Conservation (phyloP, 805 yeast species). For the Saccharomycopsis schoenii region DNA sequence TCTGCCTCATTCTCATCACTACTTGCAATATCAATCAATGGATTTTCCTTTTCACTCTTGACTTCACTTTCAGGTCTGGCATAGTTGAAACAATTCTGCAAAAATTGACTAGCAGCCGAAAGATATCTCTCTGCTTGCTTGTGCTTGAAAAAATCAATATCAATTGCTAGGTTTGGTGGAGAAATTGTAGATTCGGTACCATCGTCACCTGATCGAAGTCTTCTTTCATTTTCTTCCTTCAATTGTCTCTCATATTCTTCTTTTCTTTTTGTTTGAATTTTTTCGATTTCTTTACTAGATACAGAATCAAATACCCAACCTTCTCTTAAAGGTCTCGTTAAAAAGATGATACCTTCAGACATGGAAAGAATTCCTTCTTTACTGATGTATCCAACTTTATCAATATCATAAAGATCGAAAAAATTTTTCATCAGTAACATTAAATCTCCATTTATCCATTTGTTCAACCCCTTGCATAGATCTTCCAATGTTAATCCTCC, state of each 20-base stretch:
- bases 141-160: conserved; percentile 49
- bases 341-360: conserved; percentile 76
- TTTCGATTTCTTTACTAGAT: conserved; percentile 54
- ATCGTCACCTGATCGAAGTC: conserved; percentile 15
- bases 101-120: conserved; percentile 76
- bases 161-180: conserved; percentile 53
- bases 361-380: conserved; percentile 73
- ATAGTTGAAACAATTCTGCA: conserved; percentile 82
- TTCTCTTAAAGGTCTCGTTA: conserved; percentile 82
- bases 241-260: conserved; percentile 30
- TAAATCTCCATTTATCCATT: conserved; percentile 58
- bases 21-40: not conserved
- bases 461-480: conserved; percentile 64
- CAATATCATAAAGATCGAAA: conserved; percentile 62
- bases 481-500: conserved; percentile 59
- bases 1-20: not conserved
- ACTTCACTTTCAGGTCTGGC: conserved; percentile 48
- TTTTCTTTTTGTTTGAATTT: conserved; percentile 56
- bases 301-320: conserved; percentile 53
- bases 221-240: conserved; percentile 22
- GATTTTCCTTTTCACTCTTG: not conserved
- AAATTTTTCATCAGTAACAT: conserved; percentile 73
- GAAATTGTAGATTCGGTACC: conserved; percentile 33
- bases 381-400: conserved; percentile 50
- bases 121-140: conserved; percentile 73